Evolutionary conservation across 2,329 filamentous ascomycete species (phyloP).

Genomic region (Aspergillus ochraceoroseus): DNA sequence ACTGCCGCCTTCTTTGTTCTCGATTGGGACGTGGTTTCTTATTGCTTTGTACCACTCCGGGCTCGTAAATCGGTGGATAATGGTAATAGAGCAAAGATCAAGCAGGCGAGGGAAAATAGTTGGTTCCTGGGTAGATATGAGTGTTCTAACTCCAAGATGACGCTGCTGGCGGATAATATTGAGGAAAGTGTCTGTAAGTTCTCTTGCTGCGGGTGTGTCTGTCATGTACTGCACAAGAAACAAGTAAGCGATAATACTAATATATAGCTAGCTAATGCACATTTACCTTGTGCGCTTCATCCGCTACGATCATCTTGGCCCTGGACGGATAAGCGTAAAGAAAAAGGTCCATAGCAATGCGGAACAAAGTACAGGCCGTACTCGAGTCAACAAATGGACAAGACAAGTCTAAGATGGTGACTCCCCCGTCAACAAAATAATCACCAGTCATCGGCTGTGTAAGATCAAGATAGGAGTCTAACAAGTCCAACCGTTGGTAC

Average conservation of each 20-base stretch:
- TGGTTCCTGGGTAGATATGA: slow-evolving; percentile 71
- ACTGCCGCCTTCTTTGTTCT: background rate
- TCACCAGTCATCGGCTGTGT: slow-evolving; percentile 6
- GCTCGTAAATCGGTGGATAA: slow-evolving; percentile 65
- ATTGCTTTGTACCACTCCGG: slow-evolving; percentile 52
- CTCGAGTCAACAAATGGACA: slow-evolving; percentile 65
- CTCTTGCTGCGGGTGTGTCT: slow-evolving; percentile 12
- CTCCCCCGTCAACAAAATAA: slow-evolving; percentile 15
- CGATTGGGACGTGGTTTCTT: slow-evolving; percentile 44
- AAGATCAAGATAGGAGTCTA: slow-evolving; percentile 59
- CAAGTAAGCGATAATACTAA: background rate
- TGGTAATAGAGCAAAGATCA: slow-evolving; percentile 62
- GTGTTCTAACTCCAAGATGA: slow-evolving; percentile 58
- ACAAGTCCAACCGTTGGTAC: slow-evolving; percentile 54
- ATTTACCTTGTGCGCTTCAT: slow-evolving; percentile 68
- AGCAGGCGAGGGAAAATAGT: slow-evolving; percentile 63
- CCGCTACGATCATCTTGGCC: slow-evolving; percentile 62
- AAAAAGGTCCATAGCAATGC: slow-evolving; percentile 64
- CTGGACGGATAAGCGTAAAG: slow-evolving; percentile 50
- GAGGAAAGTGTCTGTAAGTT: slow-evolving; percentile 56
- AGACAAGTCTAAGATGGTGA: slow-evolving; percentile 65
- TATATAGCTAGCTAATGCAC: too few relatives aligned
- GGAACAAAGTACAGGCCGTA: slow-evolving; percentile 66
- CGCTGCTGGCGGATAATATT: slow-evolving; percentile 62
- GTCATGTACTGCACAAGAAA: slow-evolving; percentile 17